A percentile compares a stretch with the other conserved stretches of the same genome.
These are phyloP conservation scores for Trametes villosa DNA, from an alignment of 768 basidiomycete species.

Conservation along the genomic window DNA sequence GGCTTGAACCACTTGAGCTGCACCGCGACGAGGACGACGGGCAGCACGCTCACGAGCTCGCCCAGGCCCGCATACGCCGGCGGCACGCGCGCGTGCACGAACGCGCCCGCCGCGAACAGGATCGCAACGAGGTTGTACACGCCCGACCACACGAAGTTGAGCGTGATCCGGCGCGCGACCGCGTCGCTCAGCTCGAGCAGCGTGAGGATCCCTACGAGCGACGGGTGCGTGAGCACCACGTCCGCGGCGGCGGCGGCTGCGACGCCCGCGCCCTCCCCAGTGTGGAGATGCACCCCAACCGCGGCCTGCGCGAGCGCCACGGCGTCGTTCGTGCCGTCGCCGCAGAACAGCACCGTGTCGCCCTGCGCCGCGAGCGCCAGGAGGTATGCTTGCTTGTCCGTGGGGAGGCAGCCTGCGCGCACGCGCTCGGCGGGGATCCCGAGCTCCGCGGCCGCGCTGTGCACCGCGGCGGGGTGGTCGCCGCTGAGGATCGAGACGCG, in stretches of 20 bases:
- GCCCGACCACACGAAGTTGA: slow-evolving; percentile 43
- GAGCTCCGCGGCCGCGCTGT: slow-evolving; percentile 44
- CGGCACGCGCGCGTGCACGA: slow-evolving; percentile 43
- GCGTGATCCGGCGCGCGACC: slow-evolving; percentile 39
- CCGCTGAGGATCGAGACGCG: slow-evolving; percentile 54
- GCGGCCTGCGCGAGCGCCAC: slow-evolving; percentile 56
- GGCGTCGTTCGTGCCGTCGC: slow-evolving; percentile 60
- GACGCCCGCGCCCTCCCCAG: slow-evolving; percentile 40
- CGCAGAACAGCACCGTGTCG: slow-evolving; percentile 46
- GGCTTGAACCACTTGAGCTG: slow-evolving; percentile 35
- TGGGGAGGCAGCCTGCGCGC: slow-evolving; percentile 49
- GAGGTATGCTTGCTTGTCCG: slow-evolving; percentile 47
- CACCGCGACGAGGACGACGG: slow-evolving; percentile 45
- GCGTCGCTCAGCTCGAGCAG: slow-evolving; percentile 43
- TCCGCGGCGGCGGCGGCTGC: slow-evolving; percentile 50
- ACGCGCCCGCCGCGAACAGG: slow-evolving; percentile 54
- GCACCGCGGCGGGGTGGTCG: slow-evolving; percentile 49
- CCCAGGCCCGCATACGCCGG: slow-evolving; percentile 50
- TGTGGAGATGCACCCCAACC: slow-evolving; percentile 43
- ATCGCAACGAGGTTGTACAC: slow-evolving; percentile 52
- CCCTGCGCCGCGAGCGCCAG: slow-evolving; percentile 31
- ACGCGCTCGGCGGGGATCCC: slow-evolving; percentile 43
- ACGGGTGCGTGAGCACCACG: slow-evolving; percentile 46
- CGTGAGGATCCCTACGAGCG: slow-evolving; percentile 40
- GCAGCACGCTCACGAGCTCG: slow-evolving; percentile 47